Evolutionary conservation across 2,329 filamentous ascomycete genomes (phyloP).

Genomic region (Fusarium sp.): DNA sequence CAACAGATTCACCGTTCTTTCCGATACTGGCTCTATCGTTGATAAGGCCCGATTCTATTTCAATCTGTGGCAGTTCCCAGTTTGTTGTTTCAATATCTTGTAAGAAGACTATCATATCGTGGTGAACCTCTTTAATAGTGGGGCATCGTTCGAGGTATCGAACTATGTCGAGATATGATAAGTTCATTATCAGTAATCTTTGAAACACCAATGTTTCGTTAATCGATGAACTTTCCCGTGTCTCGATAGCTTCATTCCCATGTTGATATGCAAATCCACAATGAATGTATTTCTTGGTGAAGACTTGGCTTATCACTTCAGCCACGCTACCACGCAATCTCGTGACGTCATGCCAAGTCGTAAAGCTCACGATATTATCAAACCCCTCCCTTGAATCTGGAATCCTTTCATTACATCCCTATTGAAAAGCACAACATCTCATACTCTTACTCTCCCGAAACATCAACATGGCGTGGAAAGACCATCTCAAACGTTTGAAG

Average conservation of each 20-base stretch:
- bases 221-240: background rate
- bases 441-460: no score
- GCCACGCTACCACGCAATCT: slow-evolving; percentile 32
- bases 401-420: background rate
- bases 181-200: background rate
- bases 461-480: slow-evolving; percentile 54
- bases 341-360: slow-evolving; percentile 37
- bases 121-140: background rate
- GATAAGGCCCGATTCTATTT: slow-evolving; percentile 25
- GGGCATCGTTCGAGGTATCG: background rate
- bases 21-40: background rate
- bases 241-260: slow-evolving; percentile 15
- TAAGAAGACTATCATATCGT: background rate
- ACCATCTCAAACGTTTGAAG: slow-evolving; percentile 57
- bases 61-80: background rate
- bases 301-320: slow-evolving; percentile 15
- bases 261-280: background rate
- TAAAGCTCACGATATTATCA: background rate
- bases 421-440: background rate
- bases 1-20: slow-evolving; percentile 21
- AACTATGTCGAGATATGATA: background rate
- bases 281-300: background rate
- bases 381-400: slow-evolving; percentile 1
- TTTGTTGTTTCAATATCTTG: background rate
- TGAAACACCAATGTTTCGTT: background rate